These are phyloP conservation scores for Hypoxylon sp. DNA, from an alignment of 2,329 filamentous ascomycete genomes.

Conservation along the genomic window DNA sequence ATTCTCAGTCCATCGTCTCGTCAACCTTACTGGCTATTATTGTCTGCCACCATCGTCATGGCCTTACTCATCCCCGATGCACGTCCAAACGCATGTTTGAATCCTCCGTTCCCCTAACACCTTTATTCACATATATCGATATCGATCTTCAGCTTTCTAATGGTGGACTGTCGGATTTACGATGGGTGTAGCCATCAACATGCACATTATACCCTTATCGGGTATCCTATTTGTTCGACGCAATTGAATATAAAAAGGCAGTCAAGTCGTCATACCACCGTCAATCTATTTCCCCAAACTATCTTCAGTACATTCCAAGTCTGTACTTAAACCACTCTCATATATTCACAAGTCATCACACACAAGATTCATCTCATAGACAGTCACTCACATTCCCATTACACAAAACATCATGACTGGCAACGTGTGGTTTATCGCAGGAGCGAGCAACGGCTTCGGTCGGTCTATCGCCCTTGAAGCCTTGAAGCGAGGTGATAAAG, in stretches of 20 bases:
- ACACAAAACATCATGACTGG: conserved; percentile 36
- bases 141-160: too few species aligned
- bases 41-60: neutral
- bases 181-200: conserved; percentile 1
- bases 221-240: neutral
- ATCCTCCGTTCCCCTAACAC: conserved; percentile 5
- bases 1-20: neutral
- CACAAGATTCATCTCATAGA: conserved; percentile 9
- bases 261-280: conserved; percentile 7
- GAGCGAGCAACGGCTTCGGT: conserved; percentile 67
- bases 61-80: conserved; percentile 5
- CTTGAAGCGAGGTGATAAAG: conserved; percentile 63
- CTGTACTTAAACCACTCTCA: neutral
- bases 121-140: neutral
- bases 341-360: conserved; percentile 1
- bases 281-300: neutral
- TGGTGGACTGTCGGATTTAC: conserved; percentile 15
- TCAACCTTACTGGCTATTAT: neutral
- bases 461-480: conserved; percentile 60
- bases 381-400: conserved; percentile 3
- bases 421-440: conserved; percentile 68
- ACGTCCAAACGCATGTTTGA: neutral
- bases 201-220: neutral
- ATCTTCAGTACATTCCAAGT: conserved; percentile 3
- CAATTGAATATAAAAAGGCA: conserved; percentile 24